Evolutionary conservation across 495 filamentous ascomycete species (phyloP).

Genomic region (Talaromyces wortmannii): DNA sequence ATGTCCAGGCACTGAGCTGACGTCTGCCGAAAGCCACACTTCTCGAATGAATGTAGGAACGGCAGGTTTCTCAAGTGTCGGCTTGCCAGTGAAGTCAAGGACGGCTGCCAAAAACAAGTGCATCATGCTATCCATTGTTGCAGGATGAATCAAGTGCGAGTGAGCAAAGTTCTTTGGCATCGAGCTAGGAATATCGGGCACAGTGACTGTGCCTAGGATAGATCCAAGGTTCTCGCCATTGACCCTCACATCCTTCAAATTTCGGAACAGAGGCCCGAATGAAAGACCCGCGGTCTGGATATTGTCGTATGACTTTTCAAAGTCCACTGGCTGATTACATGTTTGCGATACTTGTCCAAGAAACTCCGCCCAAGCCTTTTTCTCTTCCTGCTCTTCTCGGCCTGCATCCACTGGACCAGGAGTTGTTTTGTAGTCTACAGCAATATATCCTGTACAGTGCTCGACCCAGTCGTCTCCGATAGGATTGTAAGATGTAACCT

Average conservation of each 20-base stretch:
- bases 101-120: constrained; percentile 18
- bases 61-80: constrained; percentile 11
- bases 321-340: constrained; percentile 11
- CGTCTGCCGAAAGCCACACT: constrained; percentile 20
- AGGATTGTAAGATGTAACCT: not conserved
- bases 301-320: constrained; percentile 13
- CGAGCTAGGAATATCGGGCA: constrained; percentile 17
- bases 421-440: not conserved
- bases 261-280: constrained; percentile 10
- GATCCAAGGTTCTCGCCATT: constrained; percentile 5
- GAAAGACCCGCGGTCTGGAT: constrained; percentile 11
- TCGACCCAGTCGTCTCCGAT: not conserved
- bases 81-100: constrained; percentile 14
- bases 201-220: constrained; percentile 11
- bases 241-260: constrained; percentile 5
- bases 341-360: not conserved
- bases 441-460: constrained; percentile 10
- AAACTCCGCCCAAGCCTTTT: not conserved
- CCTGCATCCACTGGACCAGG: not conserved
- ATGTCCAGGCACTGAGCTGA: constrained; percentile 8
- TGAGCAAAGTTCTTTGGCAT: constrained; percentile 24
- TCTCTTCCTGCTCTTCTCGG: not conserved
- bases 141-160: constrained; percentile 27
- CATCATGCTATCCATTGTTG: constrained; percentile 30
- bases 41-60: constrained; percentile 20